Conservation (phyloP, 1,284 basidiomycete species). For the Boletus mariae region DNA sequence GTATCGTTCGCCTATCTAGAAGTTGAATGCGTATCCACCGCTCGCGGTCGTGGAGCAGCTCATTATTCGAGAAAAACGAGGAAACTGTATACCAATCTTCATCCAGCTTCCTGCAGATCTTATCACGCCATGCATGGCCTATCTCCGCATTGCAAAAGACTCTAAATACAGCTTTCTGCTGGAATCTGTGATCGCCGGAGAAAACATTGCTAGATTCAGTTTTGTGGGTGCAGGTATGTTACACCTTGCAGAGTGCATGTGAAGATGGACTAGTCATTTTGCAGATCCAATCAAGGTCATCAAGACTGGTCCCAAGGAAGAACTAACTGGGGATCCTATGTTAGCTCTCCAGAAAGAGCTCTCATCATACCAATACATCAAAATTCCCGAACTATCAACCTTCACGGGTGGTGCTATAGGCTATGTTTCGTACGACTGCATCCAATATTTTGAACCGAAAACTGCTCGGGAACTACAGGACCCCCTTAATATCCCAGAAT, state of each 20-base stretch:
- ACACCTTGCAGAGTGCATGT: slow-evolving; percentile 9
- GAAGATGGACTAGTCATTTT: not conserved
- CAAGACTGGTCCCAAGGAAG: slow-evolving; percentile 83
- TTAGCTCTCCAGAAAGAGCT: slow-evolving; percentile 83
- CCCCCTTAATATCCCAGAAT: slow-evolving; percentile 84
- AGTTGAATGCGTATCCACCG: slow-evolving; percentile 63
- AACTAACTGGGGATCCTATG: slow-evolving; percentile 86
- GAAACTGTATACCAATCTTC: slow-evolving; percentile 92
- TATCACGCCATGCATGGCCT: slow-evolving; percentile 95
- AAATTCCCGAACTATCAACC: slow-evolving; percentile 86
- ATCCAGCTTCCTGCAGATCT: slow-evolving; percentile 93
- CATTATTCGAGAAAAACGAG: slow-evolving; percentile 72
- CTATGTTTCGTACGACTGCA: slow-evolving; percentile 95
- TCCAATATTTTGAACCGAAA: slow-evolving; percentile 96
- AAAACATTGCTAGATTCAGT: slow-evolving; percentile 90
- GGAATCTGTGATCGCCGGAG: slow-evolving; percentile 89
- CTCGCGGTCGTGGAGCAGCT: slow-evolving; percentile 67
- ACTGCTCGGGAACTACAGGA: slow-evolving; percentile 75
- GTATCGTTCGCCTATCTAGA: slow-evolving; percentile 38
- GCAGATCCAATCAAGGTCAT: slow-evolving; percentile 91
- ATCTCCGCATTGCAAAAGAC: slow-evolving; percentile 89
- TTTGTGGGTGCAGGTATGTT: slow-evolving; percentile 92
- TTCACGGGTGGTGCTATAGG: slow-evolving; percentile 99
- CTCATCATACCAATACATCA: slow-evolving; percentile 83
- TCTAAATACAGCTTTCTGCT: slow-evolving; percentile 91